phyloP scores from a whole-genome alignment of 495 filamentous ascomycete species.

The Chaetomium cochliodes region DNA sequence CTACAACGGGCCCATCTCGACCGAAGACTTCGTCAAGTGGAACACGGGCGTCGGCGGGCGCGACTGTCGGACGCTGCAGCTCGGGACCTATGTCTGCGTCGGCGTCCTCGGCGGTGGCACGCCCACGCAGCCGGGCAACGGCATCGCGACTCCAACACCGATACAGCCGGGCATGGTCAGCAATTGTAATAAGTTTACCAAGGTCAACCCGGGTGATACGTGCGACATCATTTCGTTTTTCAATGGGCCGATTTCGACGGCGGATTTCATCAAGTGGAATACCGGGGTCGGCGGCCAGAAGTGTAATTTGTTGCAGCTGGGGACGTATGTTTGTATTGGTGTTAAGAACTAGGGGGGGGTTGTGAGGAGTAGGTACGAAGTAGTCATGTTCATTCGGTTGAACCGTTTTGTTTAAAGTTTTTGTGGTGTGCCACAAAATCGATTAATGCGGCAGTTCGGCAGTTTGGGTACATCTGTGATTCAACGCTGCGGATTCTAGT shows the following conservation, averaged over 20 bases:
- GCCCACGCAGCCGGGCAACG: not conserved
- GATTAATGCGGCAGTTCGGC: too few relatives aligned
- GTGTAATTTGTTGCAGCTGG: too few relatives aligned
- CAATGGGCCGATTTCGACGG: not conserved
- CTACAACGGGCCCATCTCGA: not conserved
- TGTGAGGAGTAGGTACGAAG: too few relatives aligned
- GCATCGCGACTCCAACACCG: not conserved
- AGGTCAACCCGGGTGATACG: not conserved
- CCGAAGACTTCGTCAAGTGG: not conserved
- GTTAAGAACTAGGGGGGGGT: too few relatives aligned
- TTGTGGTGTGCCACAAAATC: too few relatives aligned
- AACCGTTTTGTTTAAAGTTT: too few relatives aligned
- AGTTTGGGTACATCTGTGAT: too few relatives aligned
- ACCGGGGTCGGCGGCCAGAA: not conserved
- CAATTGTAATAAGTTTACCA: conserved; percentile 1
- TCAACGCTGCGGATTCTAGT: too few relatives aligned
- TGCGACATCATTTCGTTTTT: not conserved
- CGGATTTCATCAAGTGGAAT: not conserved
- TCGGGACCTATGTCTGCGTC: not conserved
- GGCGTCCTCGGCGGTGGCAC: not conserved
- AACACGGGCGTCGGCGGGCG: not conserved
- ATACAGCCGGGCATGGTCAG: not conserved
- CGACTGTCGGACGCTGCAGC: not conserved
- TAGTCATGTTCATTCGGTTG: too few relatives aligned
- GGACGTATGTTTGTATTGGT: too few relatives aligned